phyloP scores from a whole-genome alignment of 2,329 filamentous ascomycete species.

The Cordyceps militaris region DNA sequence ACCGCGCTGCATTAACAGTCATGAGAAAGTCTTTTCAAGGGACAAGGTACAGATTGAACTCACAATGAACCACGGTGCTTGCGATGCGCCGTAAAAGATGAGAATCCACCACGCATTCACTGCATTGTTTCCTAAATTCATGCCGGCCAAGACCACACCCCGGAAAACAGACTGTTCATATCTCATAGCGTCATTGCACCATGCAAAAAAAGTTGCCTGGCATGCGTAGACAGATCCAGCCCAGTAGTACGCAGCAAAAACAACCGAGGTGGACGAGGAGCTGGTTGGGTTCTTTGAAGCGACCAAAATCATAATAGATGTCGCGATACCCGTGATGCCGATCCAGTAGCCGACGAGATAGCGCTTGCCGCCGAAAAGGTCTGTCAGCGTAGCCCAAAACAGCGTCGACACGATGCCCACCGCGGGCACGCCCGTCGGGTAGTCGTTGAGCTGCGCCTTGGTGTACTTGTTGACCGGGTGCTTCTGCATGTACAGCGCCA shows the following conservation, averaged over 20 bases:
- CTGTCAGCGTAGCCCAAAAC: constrained; percentile 63
- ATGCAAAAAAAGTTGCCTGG: constrained; percentile 68
- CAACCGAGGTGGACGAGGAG: constrained; percentile 38
- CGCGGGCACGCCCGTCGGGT: constrained; percentile 49
- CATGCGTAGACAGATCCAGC: constrained; percentile 64
- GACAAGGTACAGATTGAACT: constrained; percentile 22
- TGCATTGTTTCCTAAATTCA: constrained; percentile 62
- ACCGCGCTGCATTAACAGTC: constrained; percentile 38
- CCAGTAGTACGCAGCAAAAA: constrained; percentile 64
- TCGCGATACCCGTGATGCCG: constrained; percentile 54
- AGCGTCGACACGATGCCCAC: constrained; percentile 54
- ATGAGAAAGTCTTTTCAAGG: not conserved
- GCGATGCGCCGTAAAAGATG: constrained; percentile 60
- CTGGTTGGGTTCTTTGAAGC: constrained; percentile 35
- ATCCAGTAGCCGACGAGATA: constrained; percentile 64
- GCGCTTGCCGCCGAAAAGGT: constrained; percentile 55
- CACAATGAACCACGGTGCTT: constrained; percentile 59
- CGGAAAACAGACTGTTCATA: constrained; percentile 56
- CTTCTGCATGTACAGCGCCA: constrained; percentile 43
- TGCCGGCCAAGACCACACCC: constrained; percentile 61
- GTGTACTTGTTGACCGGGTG: constrained; percentile 37
- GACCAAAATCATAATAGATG: constrained; percentile 54
- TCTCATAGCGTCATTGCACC: constrained; percentile 65
- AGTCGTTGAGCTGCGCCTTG: constrained; percentile 47
- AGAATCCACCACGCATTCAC: constrained; percentile 70